Conservation (phyloP, 176 grass and related monocot species). For the Stipa capillata region DNA sequence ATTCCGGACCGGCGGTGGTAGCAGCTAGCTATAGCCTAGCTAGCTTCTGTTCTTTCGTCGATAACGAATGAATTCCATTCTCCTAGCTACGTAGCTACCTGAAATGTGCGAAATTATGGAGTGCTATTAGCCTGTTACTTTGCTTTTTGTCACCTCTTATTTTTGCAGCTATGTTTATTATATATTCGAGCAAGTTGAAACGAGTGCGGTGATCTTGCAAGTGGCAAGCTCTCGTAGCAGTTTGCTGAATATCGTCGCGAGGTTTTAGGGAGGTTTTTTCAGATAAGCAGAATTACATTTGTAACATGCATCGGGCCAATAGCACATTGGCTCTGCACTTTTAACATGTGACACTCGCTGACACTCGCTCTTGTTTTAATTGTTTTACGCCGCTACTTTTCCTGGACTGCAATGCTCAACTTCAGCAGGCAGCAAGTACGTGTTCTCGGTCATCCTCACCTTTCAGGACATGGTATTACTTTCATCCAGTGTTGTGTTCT, state of each 20-base stretch:
- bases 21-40: background rate
- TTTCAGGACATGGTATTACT: background rate
- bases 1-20: background rate
- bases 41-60: background rate
- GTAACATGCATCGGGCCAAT: background rate
- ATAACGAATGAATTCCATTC: slow-evolving; percentile 28
- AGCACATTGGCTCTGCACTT: too few relatives aligned
- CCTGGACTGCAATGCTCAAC: background rate
- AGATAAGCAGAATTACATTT: background rate
- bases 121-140: background rate
- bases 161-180: background rate
- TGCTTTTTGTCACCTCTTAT: background rate
- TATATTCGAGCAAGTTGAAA: slow-evolving; percentile 22
- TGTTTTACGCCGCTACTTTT: background rate
- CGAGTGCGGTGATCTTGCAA: background rate
- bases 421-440: slow-evolving; percentile 29
- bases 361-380: too few relatives aligned
- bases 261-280: background rate
- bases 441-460: slow-evolving; percentile 16
- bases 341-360: too few relatives aligned
- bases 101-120: background rate
- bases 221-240: background rate
- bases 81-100: background rate
- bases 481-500: slow-evolving; percentile 3
- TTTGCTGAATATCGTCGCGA: background rate